Base-by-base conservation (phyloP, 2,329 filamentous ascomycete species). In the Tolypocladium guangdongense region DNA sequence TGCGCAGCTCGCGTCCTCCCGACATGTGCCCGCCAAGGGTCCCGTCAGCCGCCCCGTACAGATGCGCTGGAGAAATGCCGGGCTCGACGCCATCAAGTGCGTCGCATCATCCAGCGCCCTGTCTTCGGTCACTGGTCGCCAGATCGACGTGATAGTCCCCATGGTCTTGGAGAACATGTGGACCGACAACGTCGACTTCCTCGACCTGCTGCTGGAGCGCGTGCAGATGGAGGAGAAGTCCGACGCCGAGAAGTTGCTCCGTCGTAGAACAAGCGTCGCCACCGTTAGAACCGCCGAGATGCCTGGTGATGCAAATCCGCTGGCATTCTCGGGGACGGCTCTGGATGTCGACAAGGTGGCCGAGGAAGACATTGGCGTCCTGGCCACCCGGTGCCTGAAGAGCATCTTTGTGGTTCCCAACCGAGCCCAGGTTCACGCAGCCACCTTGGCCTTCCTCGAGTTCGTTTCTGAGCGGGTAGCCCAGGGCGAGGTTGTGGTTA, bases 291-390 rank as follows among this genome's bases (percentile, higher is more conserved):
- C 83, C 0, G 72, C 71, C 53, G 81, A 84, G 27, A 88, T 87
- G 0, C 71, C 70, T 1, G 76, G 74, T 50, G 81, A 84, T 43
- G 79, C 83, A 7, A 87, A 87, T 57, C 79, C 80, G 6, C 79
- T 87, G 45, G 87, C 88, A 27, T 80, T 90, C n/a, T 82, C 87
- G 1, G 88, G 86, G 52, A 90, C 89, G 0, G 87, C 88, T 1
- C 86, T 86, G 27, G 92, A 96, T 64, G 90, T 90, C 30, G 93
- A 97, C 69, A 89, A 86, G 66, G 74, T 93, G 56, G 91, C 90
- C 2, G 91, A 97, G 69, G 86, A 96, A 71, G 88, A 95, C 64
- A 90, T 90, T 18, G 88, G 88, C 32, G 76, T 95, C 8, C 74
- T 95, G 57, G 92, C 93, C 5, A 77, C 96, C 61, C 86, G 90